Percentiles rank a stretch among this genome's conserved stretches.
These are phyloP conservation scores for Globisporangium lucens DNA, from an alignment of 352 stramenopile genomes.

Conservation along the genomic window DNA sequence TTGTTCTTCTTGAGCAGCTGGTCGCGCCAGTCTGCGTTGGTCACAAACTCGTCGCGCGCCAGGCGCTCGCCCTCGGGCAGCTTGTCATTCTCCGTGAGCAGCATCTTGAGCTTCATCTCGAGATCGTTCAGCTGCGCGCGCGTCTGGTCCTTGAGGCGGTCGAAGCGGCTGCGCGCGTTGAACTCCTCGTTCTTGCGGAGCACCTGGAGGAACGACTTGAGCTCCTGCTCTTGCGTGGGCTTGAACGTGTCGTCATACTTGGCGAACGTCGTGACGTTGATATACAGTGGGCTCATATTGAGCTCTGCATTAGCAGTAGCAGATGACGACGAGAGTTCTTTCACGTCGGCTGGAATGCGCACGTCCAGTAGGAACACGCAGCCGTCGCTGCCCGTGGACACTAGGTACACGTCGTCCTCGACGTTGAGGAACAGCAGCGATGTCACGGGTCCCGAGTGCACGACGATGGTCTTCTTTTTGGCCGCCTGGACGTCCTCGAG, in stretches of 20 bases:
- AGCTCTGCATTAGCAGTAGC: slow-evolving; percentile 9
- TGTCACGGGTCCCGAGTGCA: slow-evolving; percentile 55
- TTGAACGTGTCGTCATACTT: slow-evolving; percentile 71
- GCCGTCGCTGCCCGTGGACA: slow-evolving; percentile 62
- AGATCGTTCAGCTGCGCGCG: slow-evolving; percentile 61
- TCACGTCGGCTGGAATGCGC: slow-evolving; percentile 31
- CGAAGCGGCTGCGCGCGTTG: slow-evolving; percentile 50
- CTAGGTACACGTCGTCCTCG: slow-evolving; percentile 36
- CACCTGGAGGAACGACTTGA: slow-evolving; percentile 41
- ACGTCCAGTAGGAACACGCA: slow-evolving; percentile 70
- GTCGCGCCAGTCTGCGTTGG: slow-evolving; percentile 81
- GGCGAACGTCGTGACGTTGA: slow-evolving; percentile 57
- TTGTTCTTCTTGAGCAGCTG: slow-evolving; percentile 48
- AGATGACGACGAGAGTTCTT: background rate
- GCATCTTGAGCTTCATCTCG: slow-evolving; percentile 54
- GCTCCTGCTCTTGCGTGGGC: slow-evolving; percentile 37
- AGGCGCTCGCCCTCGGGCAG: slow-evolving; percentile 71
- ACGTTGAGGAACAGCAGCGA: slow-evolving; percentile 48
- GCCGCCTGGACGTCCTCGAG: slow-evolving; percentile 60
- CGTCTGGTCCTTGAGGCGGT: slow-evolving; percentile 65
- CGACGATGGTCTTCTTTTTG: slow-evolving; percentile 67
- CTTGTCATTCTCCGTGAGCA: slow-evolving; percentile 71
- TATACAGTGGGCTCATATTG: slow-evolving; percentile 52
- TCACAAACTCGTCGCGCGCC: slow-evolving; percentile 84
- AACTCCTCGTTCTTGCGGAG: slow-evolving; percentile 32